These are phyloP conservation scores for Ceratocystis huliohia DNA, from an alignment of 2,329 filamentous ascomycete genomes.

Conservation along the genomic window DNA sequence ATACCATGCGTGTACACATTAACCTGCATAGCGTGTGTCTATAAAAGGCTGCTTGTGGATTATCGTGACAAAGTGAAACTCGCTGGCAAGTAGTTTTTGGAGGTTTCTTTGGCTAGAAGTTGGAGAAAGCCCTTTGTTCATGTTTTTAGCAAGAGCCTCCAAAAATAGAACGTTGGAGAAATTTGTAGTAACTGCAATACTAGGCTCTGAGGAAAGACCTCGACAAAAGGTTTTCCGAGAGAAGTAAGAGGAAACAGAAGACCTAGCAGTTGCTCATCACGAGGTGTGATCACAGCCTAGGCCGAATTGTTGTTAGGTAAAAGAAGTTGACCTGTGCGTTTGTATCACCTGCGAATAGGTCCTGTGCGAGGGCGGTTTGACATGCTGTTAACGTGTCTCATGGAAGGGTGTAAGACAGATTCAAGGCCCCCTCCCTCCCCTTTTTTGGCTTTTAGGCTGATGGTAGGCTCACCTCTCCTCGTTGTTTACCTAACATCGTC, in stretches of 20 bases:
- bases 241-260: background rate
- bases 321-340: conserved; percentile 7
- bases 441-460: background rate
- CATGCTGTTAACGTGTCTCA: background rate
- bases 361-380: background rate
- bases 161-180: conserved; percentile 9
- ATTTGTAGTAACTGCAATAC: background rate
- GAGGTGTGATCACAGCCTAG: background rate
- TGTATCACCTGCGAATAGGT: conserved; percentile 6
- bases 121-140: conserved; percentile 3
- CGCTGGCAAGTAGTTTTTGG: background rate
- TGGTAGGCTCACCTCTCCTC: background rate
- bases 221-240: background rate
- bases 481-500: background rate
- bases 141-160: background rate
- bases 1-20: background rate
- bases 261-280: background rate
- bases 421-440: background rate
- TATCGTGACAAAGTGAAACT: conserved; percentile 8
- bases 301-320: conserved; percentile 2
- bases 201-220: background rate
- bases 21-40: background rate
- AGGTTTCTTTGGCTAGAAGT: background rate
- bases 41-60: background rate
- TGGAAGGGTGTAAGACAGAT: background rate